Evolutionary conservation across 2,329 filamentous ascomycete species (phyloP), one percentile per base, ranked within the genome.

Genomic region (Paecilomyces dactylethromorphus): DNA sequence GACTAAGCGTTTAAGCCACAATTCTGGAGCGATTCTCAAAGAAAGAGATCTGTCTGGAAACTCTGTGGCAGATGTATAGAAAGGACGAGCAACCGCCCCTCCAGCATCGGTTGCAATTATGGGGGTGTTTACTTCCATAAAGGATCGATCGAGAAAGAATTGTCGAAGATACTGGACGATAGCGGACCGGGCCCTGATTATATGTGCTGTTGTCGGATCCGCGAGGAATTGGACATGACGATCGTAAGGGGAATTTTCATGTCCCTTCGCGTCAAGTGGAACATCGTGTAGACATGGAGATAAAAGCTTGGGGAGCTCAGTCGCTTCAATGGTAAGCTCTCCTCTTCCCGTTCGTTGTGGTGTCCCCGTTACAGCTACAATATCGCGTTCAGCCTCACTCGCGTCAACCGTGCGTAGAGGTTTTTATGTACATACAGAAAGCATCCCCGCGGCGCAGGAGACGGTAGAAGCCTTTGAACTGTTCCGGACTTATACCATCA

Each of bases 1-100:
- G 1, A 97, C 86, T 53, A 99, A 80, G 8, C 94, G 85, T 78
- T 99, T 99, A 50, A 99, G 83, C 88, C 92, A 97, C 35, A 99
- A 79, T 75, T 99, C 94, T 0, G 94, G 94, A 2, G 94, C 94
- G 66, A 99, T 93, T 54, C 94, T 84, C 33, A 99, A 81, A 22
- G 89, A 85, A 35, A 99, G 78, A 57, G 86, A 81, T 60, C 85
- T 87, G 49, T 87, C 83, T 2, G 85, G 80, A 60, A 96, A 87
- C 69, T 92, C 91, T 0, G 88, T 90, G 8, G 91, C 87, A 52
- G 80, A 77, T 0, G 92, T 97, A 64, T 87, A 81, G 71, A 99
- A 99, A 0, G 94, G 91, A 54, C 90, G 87, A 1, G 94, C 94
- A 45, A 87, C 82, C 3, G 94, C 94, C 49, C 94, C 94, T n/a